Percentiles rank a stretch among this genome's conserved stretches.
Evolutionary conservation across 2,329 filamentous ascomycete species (phyloP).

Genomic region (Corinectria fuckeliana): DNA sequence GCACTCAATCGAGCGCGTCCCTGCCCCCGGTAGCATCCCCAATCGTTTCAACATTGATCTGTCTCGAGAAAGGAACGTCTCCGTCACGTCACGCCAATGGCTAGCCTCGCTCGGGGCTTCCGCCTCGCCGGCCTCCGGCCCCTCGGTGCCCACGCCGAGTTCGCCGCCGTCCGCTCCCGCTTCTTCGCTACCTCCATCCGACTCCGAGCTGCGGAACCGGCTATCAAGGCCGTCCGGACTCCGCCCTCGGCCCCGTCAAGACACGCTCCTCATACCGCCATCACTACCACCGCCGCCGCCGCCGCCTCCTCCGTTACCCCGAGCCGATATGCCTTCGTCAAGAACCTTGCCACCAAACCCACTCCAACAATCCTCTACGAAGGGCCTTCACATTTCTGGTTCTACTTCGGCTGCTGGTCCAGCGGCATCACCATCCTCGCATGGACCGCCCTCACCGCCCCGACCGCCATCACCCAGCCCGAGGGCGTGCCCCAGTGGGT

Average conservation of each 20-base stretch:
- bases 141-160: slow-evolving; percentile 31
- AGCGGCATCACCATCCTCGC: slow-evolving; percentile 53
- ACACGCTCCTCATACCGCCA: slow-evolving; percentile 3
- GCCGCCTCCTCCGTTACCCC: slow-evolving; percentile 28
- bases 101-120: slow-evolving; percentile 42
- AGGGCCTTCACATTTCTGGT: slow-evolving; percentile 68
- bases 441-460: slow-evolving; percentile 46
- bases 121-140: slow-evolving; percentile 37
- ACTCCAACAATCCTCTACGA: slow-evolving; percentile 68
- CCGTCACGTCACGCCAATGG: slow-evolving; percentile 35
- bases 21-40: background rate
- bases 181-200: slow-evolving; percentile 41
- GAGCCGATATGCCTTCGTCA: slow-evolving; percentile 55
- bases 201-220: slow-evolving; percentile 27
- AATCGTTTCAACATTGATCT: background rate
- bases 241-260: slow-evolving; percentile 12
- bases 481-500: slow-evolving; percentile 63
- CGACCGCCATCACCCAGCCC: slow-evolving; percentile 46
- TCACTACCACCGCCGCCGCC: background rate
- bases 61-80: background rate
- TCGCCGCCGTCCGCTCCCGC: slow-evolving; percentile 33
- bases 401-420: slow-evolving; percentile 65
- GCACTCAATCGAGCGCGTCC: slow-evolving; percentile 2
- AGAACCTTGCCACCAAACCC: slow-evolving; percentile 62
- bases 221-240: slow-evolving; percentile 25